phyloP scores from a whole-genome alignment of 2,329 filamentous ascomycete genomes.

The Colletotrichum orchidophilum region DNA sequence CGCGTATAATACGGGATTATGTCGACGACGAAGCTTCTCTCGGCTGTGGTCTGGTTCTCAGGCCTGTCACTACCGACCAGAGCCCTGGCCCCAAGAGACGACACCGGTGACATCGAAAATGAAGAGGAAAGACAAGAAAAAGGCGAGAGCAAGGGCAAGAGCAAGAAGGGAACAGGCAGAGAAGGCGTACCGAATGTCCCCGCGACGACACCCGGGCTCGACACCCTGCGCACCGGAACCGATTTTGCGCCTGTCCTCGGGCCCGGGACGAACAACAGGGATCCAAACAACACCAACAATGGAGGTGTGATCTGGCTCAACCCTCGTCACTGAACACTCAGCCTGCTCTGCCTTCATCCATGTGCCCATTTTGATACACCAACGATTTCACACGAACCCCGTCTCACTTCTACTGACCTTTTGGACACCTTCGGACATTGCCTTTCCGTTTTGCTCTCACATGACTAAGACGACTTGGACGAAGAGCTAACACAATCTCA shows the following conservation, averaged over 20 bases:
- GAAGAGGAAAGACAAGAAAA: constrained; percentile 2
- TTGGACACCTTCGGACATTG: neutral
- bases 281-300: neutral
- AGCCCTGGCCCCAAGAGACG: neutral
- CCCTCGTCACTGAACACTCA: neutral
- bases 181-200: neutral
- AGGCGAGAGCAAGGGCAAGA: constrained; percentile 18
- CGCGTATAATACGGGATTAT: constrained; percentile 2
- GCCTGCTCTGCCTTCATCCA: neutral
- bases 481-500: constrained; percentile 6
- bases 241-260: neutral
- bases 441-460: constrained; percentile 9
- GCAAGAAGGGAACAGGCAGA: constrained; percentile 15
- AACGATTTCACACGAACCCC: neutral
- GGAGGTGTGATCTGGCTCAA: constrained; percentile 6
- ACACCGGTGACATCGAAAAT: neutral
- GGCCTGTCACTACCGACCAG: neutral
- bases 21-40: constrained; percentile 4
- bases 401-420: neutral
- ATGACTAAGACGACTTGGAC: neutral
- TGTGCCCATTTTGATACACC: neutral
- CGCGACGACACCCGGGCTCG: neutral
- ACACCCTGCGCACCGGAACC: neutral
- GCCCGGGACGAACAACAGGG: neutral
- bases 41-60: constrained; percentile 12